A percentile compares a stretch with the other conserved stretches of the same genome.
Conservation (phyloP, 225 moss, liverwort and hornwort genomes). For the Antitrichia curtipendula region DNA sequence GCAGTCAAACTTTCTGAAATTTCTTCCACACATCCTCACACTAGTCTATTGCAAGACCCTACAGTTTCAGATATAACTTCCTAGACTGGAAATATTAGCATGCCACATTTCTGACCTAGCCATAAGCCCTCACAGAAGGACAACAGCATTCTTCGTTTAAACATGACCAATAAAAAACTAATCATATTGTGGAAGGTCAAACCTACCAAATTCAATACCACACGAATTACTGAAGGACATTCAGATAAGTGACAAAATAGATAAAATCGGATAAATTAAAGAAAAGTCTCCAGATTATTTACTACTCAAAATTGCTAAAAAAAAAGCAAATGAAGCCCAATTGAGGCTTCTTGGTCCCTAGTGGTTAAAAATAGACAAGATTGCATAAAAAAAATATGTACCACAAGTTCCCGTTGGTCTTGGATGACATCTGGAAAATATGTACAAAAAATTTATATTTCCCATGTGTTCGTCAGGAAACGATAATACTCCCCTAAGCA, state of each 20-base stretch:
- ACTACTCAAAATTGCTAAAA: neutral
- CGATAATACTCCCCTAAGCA: neutral
- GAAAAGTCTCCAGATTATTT: neutral
- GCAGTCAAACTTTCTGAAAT: too few relatives aligned
- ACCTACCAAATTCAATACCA: neutral
- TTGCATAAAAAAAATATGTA: neutral
- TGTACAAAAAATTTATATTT: constrained; percentile 7
- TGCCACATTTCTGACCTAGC: neutral
- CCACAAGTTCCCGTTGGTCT: neutral
- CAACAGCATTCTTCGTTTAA: neutral
- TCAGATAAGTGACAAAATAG: neutral
- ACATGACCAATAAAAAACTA: neutral
- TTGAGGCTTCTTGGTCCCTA: neutral
- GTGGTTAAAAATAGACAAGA: neutral
- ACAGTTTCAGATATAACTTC: too few relatives aligned
- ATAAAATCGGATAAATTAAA: neutral
- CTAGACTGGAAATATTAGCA: neutral
- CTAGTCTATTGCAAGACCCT: too few relatives aligned
- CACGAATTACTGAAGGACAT: too few relatives aligned
- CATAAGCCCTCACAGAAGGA: neutral
- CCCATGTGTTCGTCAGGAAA: neutral
- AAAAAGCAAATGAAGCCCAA: neutral
- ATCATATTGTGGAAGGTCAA: neutral
- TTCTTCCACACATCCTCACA: too few relatives aligned
- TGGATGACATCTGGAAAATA: neutral